These are phyloP conservation scores for Pueraria montana DNA, from an alignment of 306 rosid species.

Conservation along the genomic window DNA sequence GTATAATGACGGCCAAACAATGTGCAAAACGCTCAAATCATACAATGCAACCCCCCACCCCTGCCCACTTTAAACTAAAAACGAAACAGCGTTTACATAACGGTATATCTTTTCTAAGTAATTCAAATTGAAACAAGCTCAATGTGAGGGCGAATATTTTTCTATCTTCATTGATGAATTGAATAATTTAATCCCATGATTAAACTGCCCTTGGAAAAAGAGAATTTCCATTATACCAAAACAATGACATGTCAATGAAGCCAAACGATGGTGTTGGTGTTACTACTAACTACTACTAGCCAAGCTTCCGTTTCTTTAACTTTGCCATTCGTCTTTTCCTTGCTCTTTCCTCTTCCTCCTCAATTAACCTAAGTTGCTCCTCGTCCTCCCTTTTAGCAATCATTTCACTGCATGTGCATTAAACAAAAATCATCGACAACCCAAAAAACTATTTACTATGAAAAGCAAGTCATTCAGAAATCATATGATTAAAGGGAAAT, in stretches of 20 bases:
- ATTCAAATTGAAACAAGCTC: conserved; percentile 25
- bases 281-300: neutral
- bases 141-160: conserved; percentile 31
- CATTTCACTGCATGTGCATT: conserved; percentile 53
- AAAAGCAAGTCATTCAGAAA: neutral
- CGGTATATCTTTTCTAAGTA: conserved; percentile 1
- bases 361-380: conserved; percentile 64
- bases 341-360: conserved; percentile 70
- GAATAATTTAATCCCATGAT: conserved; percentile 24
- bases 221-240: conserved; percentile 45
- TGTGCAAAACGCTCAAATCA: neutral
- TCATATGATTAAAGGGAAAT: neutral
- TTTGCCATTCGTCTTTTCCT: conserved; percentile 55
- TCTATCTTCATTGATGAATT: conserved; percentile 38
- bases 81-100: conserved; percentile 13
- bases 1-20: conserved; percentile 1
- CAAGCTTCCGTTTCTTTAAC: conserved; percentile 61
- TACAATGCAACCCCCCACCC: neutral
- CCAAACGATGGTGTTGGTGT: conserved; percentile 10
- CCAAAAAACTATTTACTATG: neutral
- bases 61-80: neutral
- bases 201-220: conserved; percentile 5
- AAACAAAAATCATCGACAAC: conserved; percentile 4
- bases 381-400: conserved; percentile 73
- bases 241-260: conserved; percentile 28